phyloP scores from a whole-genome alignment of 1,284 basidiomycete genomes.

The Earliella scabrosa region DNA sequence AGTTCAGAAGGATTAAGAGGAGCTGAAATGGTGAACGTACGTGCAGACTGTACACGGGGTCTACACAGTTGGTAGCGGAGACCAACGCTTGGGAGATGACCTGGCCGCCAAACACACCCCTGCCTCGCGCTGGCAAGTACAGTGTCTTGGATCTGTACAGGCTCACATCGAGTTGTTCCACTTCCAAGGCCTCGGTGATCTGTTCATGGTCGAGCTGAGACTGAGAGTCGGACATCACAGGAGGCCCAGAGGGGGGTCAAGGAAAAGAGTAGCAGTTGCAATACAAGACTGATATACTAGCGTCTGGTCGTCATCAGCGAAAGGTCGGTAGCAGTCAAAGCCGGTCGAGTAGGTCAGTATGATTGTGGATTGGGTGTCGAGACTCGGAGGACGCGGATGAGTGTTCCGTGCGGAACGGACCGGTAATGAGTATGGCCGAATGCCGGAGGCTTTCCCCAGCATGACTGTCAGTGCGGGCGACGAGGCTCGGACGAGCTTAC shows the following conservation, averaged over 20 bases:
- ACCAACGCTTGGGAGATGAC: conserved; percentile 89
- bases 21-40: conserved; percentile 54
- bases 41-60: conserved; percentile 71
- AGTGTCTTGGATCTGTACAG: conserved; percentile 78
- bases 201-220: conserved; percentile 39
- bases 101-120: conserved; percentile 90
- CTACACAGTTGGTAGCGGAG: conserved; percentile 78
- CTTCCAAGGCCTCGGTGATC: conserved; percentile 72
- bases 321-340: too few species aligned
- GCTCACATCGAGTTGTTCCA: conserved; percentile 81
- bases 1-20: conserved; percentile 13
- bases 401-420: too few species aligned
- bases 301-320: too few species aligned
- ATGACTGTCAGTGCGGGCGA: too few species aligned
- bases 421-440: too few species aligned
- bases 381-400: too few species aligned
- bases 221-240: conserved; percentile 1
- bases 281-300: too few species aligned
- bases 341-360: too few species aligned
- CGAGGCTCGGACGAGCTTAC: too few species aligned
- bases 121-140: conserved; percentile 64
- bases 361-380: too few species aligned
- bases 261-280: too few species aligned
- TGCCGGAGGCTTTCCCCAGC: not conserved
- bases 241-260: too few species aligned